Base-by-base conservation (phyloP, 2,329 filamentous ascomycete species). In the Fusarium napiforme region DNA sequence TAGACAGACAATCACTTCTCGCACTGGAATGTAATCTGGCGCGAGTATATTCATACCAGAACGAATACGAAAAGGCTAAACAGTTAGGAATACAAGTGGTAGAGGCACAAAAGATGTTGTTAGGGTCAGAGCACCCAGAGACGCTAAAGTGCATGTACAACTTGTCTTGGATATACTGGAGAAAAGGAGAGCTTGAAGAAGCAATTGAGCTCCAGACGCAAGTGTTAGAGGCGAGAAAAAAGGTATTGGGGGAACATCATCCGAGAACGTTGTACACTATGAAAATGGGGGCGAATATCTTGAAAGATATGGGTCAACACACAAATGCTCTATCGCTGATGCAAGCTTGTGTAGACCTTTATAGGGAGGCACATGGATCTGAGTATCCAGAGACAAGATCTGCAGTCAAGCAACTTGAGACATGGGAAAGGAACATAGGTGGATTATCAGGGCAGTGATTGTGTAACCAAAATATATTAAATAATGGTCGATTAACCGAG, bases 71-170 rank as follows among this genome's bases (percentile, higher is more conserved):
- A 0, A 45, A 49, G 19, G 46, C 19, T 4, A 14, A 16, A 30
- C 15, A 18, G 4, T 1, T 49, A 1, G 19, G 0, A n/a, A n/a
- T 7, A 12, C 12, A 30, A 16, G 21, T 18, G 14, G 0, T 49
- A 16, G 46, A 30, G 9, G 26, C 6, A n/a, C 2, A 2, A 2
- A 30, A 16, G 9, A 30, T 11, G 4, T 1, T 12, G 7, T 7
- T 12, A 5, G 28, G 46, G 5, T 0, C 7, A n/a, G 28, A 49
- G 4, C 7, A 49, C 14, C 46, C 19, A 16, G 0, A n/a, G 8
- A 47, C 26, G 0, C 9, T 47, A 1, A 0, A 4, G 4, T 4
- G 1, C 4, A 47, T 47, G 26, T 0, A n/a, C 10, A 6, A 2
- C 14, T 4, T 49, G 15, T 9, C 28, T 5, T 4, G 4, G 9